Percentiles rank a stretch among this genome's conserved stretches.
These are phyloP conservation scores for Didymella sp. DNA, from an alignment of 2,329 filamentous ascomycete genomes.

Conservation along the genomic window DNA sequence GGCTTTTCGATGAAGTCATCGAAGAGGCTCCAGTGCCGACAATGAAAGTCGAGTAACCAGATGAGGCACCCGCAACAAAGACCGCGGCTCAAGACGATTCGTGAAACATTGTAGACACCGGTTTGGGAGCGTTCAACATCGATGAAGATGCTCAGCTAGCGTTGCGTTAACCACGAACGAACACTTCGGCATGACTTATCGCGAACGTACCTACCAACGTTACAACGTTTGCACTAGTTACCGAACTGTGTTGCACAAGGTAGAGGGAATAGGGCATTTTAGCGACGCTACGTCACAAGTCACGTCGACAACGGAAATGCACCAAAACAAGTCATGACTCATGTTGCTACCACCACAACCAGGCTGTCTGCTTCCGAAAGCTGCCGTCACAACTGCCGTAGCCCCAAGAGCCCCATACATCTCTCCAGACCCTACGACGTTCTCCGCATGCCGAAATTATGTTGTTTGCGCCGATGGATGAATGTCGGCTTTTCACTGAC, in stretches of 20 bases:
- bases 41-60: conserved; percentile 3
- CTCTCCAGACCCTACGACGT: conserved; percentile 3
- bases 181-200: neutral
- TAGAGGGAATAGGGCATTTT: neutral
- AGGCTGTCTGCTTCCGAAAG: neutral
- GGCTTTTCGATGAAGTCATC: conserved; percentile 46
- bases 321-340: conserved; percentile 1
- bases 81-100: neutral
- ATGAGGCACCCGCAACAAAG: neutral
- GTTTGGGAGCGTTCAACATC: neutral
- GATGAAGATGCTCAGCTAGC: neutral
- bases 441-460: conserved; percentile 5
- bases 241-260: neutral
- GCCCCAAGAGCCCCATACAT: conserved; percentile 1
- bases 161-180: neutral
- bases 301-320: neutral
- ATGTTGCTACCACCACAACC: neutral
- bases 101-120: neutral
- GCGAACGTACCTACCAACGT: neutral
- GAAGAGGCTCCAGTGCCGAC: conserved; percentile 24
- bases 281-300: neutral
- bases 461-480: conserved; percentile 11
- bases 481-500: conserved; percentile 7
- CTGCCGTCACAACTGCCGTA: conserved; percentile 16
- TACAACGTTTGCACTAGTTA: neutral